Evolutionary conservation across 805 yeast species (phyloP).

Genomic region (Cyberlindnera euphorbiiphila): DNA sequence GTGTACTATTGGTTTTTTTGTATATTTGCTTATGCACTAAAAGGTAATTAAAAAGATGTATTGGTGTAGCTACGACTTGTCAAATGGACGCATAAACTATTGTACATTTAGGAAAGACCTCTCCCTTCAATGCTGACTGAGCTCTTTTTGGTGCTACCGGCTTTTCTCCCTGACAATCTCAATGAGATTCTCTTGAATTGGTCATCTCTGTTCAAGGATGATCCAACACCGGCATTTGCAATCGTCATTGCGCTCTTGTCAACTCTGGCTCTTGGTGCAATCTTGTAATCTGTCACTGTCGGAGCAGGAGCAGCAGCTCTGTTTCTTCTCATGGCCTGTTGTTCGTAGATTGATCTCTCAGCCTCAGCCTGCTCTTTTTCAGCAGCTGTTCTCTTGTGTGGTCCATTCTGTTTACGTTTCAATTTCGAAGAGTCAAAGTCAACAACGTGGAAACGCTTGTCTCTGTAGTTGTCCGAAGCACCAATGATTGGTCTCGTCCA

Average conservation of each 20-base stretch:
- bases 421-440: conserved; percentile 51
- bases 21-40: conserved; percentile 29
- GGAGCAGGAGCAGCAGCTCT: conserved; percentile 96
- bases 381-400: conserved; percentile 6
- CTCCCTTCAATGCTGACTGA: conserved; percentile 70
- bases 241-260: conserved; percentile 34
- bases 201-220: conserved; percentile 60
- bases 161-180: conserved; percentile 30
- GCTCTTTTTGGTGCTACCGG: conserved; percentile 42
- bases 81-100: conserved; percentile 1
- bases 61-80: no score
- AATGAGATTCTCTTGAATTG: conserved; percentile 73
- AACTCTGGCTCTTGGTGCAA: conserved; percentile 78
- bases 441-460: conserved; percentile 66
- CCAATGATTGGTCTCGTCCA: conserved; percentile 99
- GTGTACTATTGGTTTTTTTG: conserved; percentile 20
- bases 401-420: conserved; percentile 14
- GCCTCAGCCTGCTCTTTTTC: conserved; percentile 25
- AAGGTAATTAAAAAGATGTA: conserved; percentile 14
- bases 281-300: conserved; percentile 80
- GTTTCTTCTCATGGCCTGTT: conserved; percentile 84
- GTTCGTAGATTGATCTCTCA: conserved; percentile 70
- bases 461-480: conserved; percentile 90
- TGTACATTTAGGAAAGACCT: conserved; percentile 8
- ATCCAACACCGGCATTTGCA: conserved; percentile 45